Evolutionary conservation across 2,329 filamentous ascomycete genomes (phyloP), one percentile per base, ranked within the genome.

Genomic region (Cercospora sojina): DNA sequence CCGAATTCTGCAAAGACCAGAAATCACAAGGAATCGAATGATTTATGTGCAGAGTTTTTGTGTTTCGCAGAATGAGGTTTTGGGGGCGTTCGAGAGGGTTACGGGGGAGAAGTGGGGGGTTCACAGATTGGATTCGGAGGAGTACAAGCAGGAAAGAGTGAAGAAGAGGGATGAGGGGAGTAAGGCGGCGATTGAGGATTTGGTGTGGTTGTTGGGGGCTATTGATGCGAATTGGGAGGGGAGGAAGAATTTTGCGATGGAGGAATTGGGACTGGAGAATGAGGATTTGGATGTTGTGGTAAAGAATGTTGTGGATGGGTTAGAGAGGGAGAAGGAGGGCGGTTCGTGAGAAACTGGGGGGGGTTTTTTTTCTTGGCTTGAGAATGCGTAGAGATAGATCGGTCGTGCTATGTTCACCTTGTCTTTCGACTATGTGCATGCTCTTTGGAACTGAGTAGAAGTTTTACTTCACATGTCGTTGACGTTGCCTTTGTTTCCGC

Each of bases 21-120:
- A 81, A 1, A 77, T 82, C 65, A 88, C 86, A 0, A 82, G 80
- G 38, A 90, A 90, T 74, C 80, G 84, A 67, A 86, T 87, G 74
- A 75, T 90, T 31, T 82, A 82, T 59, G 77, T 89, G 16, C 83
- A 85, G 2, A 87, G 84, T 0, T 86, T 88, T 70, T 83, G 83
- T 31, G 82, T 84, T 0, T 83, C 84, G 1, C 87, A 89, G 76
- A 85, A 85, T 18, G 81, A 89, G 69, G 76, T 91, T 1, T 73
- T 90, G 1, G 75, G 78, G 12, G 74, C 81, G 0, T 77, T 85
- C 2, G 85, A 90, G 76, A 82, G 83, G 64, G 77, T 81, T 10
- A 85, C 84, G 0, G 83, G 82, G 2, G 73, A 51, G 18, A 83
- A 84, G 67, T 88, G 83, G 80, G 78, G 80, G 0, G 78, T 88